Evolutionary conservation across 2,329 filamentous ascomycete species (phyloP), one percentile per base, ranked within the genome.

Genomic region (Coleophoma cylindrospora): DNA sequence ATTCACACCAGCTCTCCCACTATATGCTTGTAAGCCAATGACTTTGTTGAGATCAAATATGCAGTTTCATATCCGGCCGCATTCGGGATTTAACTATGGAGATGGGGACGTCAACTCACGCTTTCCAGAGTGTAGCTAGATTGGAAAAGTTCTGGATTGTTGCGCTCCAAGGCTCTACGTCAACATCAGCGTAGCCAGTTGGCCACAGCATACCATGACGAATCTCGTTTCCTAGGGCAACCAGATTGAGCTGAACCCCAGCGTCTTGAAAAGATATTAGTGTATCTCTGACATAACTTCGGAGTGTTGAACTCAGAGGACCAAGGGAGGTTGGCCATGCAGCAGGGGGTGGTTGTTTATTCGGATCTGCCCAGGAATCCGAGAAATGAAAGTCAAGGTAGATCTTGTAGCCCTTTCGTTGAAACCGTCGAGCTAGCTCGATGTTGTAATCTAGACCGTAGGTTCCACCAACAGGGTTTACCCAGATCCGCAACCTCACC

Each of bases 201-300:
- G 85, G 84, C 73, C 82, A 87, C 27, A 89, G 73, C 34, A 89
- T 69, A 0, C 86, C 86, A 3, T 74, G 70, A 0, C 79, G 77
- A 65, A 89, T 88, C 63, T 89, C 86, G 58, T 89, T 90, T n/a
- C 86, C 86, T 53, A 89, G 81, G 11, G 81, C 81, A 32, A 89
- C 76, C 46, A 89, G 80, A 4, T 73, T 70, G 0, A 86, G 77
- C 2, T 71, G 65, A 32, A 87, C 74, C 2, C 75, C 75, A 8
- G 76, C 76, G 0, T 66, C 64, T 1, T 78, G 71, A 59, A 89
- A 87, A 9, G 74, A 68, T 60, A 89, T 77, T 48, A 80, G 75
- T 0, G 84, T 79, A 11, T 76, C 73, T 11, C 76, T 68, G 0
- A 86, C 88, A 66, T 89, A 88, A 65, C 81, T 81, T 67, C 87